Base-by-base conservation (phyloP, 257 asterid species). In the Solanum neorickii region DNA sequence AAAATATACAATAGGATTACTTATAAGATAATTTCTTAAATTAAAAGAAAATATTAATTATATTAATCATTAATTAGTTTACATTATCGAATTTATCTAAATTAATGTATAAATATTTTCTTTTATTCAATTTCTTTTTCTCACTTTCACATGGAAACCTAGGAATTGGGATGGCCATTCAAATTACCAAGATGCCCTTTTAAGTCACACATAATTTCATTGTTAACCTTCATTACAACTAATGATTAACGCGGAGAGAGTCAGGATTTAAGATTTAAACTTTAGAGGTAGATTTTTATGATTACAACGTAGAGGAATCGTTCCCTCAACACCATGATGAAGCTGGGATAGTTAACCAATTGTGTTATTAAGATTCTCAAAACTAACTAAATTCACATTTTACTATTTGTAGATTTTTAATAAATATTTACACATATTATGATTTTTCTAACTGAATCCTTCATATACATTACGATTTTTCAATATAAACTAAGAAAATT, bases 81-180 rank as follows among this genome's bases (percentile, higher is more conserved):
- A 69, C 77, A 31, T 70, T 16, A 70, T 31, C 44, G 3, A 70
- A 15, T 31, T 29, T 70, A 31, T 70, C 16, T 31, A 70, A 70
- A 8, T 15, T 33, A 31, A 56, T 13, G 14, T 9, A 7, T 7
- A 7, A 31, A 31, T 31, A 31, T 31, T 31, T 3, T 31, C 39
- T 82, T 82, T n/a, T 23, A 25, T n/a, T 52, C 27, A 39, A 56
- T 86, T 82, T 37, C 47, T 80, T 65, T 80, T 88, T 86, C 82
- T 52, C 88, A 56, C 39, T 82, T 69, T 86, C 82, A 23, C 59
- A 83, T 76, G 86, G 87, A 86, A 82, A 83, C 27, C 73, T 77
- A 72, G 76, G 42, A 68, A 68, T 6, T 68, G 74, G 78, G 44
- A 18, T 15, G 42, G 9, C 0, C 27, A 72, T 37, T 35, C 15